A percentile compares a stretch with the other conserved stretches of the same genome.
These are phyloP conservation scores for Tillandsia fasciculata DNA, from an alignment of 176 grass and related monocot species.

Conservation along the genomic window DNA sequence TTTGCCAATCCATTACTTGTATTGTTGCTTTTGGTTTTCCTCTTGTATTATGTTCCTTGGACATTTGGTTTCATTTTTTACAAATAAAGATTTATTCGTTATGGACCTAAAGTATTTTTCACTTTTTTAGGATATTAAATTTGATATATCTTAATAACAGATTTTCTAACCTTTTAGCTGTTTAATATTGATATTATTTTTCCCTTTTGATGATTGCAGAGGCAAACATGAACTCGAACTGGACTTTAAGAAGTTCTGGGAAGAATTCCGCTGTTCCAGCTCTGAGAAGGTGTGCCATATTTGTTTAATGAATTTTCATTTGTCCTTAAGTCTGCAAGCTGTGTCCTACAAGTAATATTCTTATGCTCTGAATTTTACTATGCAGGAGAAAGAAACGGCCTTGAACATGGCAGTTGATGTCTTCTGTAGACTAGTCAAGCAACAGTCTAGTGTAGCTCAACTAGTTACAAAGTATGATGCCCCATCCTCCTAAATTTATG, in stretches of 20 bases:
- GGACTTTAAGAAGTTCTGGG: slow-evolving; percentile 94
- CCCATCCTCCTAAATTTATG: slow-evolving; percentile 13
- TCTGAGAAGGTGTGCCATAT: slow-evolving; percentile 65
- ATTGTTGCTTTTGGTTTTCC: slow-evolving; percentile 6
- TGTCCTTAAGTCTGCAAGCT: not conserved
- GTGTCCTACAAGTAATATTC: not conserved
- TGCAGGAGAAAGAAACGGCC: slow-evolving; percentile 98
- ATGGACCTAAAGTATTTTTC: too few relatives aligned
- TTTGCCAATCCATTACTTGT: not conserved
- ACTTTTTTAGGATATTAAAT: too few relatives aligned
- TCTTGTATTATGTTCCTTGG: not conserved
- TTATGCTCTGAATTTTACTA: slow-evolving; percentile 20
- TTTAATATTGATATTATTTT: slow-evolving; percentile 9
- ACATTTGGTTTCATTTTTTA: not conserved
- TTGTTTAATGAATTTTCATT: slow-evolving; percentile 12
- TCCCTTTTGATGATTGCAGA: slow-evolving; percentile 31
- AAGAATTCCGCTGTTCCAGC: slow-evolving; percentile 98
- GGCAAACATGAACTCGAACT: slow-evolving; percentile 83
- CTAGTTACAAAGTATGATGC: slow-evolving; percentile 76
- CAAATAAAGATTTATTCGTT: too few relatives aligned
- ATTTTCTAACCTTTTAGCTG: too few relatives aligned
- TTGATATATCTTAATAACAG: too few relatives aligned
- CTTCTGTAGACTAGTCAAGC: slow-evolving; percentile 99
- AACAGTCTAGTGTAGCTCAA: slow-evolving; percentile 83
- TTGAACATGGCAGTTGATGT: slow-evolving; percentile 90